Base-by-base conservation (phyloP, 1,284 basidiomycete species). In the Cutaneotrichosporon cyanovorans region DNA sequence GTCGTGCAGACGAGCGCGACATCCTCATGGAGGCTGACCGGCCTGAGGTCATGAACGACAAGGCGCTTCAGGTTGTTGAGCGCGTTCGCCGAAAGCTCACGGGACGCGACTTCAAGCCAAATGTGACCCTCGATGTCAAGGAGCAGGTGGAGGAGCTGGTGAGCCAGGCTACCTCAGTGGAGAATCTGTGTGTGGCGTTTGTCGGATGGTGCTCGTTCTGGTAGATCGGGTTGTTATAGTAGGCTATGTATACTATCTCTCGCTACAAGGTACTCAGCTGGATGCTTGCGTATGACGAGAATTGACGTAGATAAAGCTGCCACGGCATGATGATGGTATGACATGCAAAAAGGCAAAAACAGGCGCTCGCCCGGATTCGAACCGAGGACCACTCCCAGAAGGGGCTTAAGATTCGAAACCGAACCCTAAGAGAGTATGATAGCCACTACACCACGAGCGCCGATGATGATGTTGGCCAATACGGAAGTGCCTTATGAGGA, bases 161-260 rank as follows among this genome's bases (percentile, higher is more conserved):
- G 55, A 77, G 81, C 51, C 88, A 95, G 68, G 88, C 91, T 7
- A 93, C 86, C 6, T 84, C 85, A 11, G 74, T 93, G 38, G 90
- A 95, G 71, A 93, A 95, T 67, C 79, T 96, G 3, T 93, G 89
- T 68, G 89, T 92, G 64, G 90, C 87, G 60, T 97, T 95, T 74
- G 88, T 90, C 53, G 91, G 91, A 68, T 95, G 91, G 92, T 87
- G 60, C 55, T 18, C 25, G 6, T 46, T 45, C 39, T 52, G 32
- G 25, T 28, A 28, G 25, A 28, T 12, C 8, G 25, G 8, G 12
- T 28, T 7, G 25, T 28, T 12, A 28, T 28, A 12, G 8, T 12
- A 28, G 7, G 25, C 12, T 28, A 7, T 28, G 25, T 28, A 12
- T 28, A 28, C 12, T 28, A 28, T 28, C 8, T 28, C 25, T 28